phyloP scores from a whole-genome alignment of 2,329 filamentous ascomycete species.

The Xylaria sp. region DNA sequence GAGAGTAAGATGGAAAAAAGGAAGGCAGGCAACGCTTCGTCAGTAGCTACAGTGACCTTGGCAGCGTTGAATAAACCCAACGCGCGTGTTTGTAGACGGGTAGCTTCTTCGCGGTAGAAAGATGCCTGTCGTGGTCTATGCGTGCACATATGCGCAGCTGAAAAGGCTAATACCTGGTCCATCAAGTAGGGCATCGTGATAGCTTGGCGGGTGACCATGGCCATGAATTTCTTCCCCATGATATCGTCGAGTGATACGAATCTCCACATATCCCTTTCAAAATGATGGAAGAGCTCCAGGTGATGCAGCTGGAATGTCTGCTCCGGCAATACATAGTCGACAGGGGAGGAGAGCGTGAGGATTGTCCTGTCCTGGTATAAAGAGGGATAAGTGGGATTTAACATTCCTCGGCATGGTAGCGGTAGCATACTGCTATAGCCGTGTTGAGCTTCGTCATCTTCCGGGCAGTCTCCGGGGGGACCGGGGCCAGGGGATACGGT shows the following conservation, averaged over 20 bases:
- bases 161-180: slow-evolving; percentile 58
- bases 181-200: slow-evolving; percentile 55
- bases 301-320: slow-evolving; percentile 52
- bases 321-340: neutral
- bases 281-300: slow-evolving; percentile 53
- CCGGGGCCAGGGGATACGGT: neutral
- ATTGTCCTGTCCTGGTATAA: neutral
- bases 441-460: slow-evolving; percentile 9
- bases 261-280: slow-evolving; percentile 42
- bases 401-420: neutral
- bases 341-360: neutral
- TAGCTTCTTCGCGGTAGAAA: slow-evolving; percentile 38
- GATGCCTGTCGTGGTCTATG: slow-evolving; percentile 36
- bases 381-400: neutral
- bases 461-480: neutral
- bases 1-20: slow-evolving; percentile 42
- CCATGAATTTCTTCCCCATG: slow-evolving; percentile 46
- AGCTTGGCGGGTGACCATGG: neutral
- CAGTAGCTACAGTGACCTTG: neutral
- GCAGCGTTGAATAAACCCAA: slow-evolving; percentile 32
- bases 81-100: slow-evolving; percentile 38
- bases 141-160: slow-evolving; percentile 55
- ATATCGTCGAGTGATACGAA: neutral
- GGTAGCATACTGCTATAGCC: neutral
- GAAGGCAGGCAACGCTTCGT: slow-evolving; percentile 38